Evolutionary conservation across 2,329 filamentous ascomycete genomes (phyloP).

Genomic region (Alternaria infectoria): DNA sequence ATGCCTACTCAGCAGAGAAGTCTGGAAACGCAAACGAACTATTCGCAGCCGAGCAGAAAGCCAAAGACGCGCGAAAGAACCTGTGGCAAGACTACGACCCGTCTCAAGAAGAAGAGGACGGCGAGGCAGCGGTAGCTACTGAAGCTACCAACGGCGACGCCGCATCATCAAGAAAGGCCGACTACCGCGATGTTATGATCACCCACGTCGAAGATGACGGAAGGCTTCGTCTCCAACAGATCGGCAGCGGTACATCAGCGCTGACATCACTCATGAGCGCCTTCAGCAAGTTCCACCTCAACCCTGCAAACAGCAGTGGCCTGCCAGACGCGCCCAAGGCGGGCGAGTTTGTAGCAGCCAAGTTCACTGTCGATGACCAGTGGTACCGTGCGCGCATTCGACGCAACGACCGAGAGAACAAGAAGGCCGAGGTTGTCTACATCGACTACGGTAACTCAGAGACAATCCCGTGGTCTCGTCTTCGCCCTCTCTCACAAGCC

Average conservation of each 20-base stretch:
- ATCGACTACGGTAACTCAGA: constrained; percentile 97
- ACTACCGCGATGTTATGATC: constrained; percentile 93
- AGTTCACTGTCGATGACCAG: constrained; percentile 85
- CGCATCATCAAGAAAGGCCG: constrained; percentile 71
- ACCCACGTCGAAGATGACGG: constrained; percentile 86
- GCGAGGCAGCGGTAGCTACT: constrained; percentile 52
- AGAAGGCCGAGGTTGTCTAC: constrained; percentile 87
- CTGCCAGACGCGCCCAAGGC: constrained; percentile 82
- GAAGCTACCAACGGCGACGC: constrained; percentile 60
- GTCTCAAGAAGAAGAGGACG: constrained; percentile 75
- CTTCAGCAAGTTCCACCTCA: constrained; percentile 89
- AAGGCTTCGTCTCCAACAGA: constrained; percentile 87
- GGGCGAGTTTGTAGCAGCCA: constrained; percentile 88
- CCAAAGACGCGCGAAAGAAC: constrained; percentile 86
- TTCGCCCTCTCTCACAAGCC: constrained; percentile 78
- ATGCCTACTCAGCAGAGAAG: constrained; percentile 95
- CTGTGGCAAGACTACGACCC: constrained; percentile 96
- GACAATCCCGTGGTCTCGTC: constrained; percentile 79
- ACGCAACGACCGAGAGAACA: constrained; percentile 88
- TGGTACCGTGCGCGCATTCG: constrained; percentile 95
- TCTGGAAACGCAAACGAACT: constrained; percentile 88
- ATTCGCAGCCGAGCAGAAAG: constrained; percentile 82
- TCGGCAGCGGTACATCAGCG: constrained; percentile 83
- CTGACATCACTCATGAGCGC: constrained; percentile 88
- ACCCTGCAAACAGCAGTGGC: constrained; percentile 77